These are phyloP conservation scores for Coriolopsis trogii DNA, from an alignment of 1,284 basidiomycete species.

Conservation along the genomic window DNA sequence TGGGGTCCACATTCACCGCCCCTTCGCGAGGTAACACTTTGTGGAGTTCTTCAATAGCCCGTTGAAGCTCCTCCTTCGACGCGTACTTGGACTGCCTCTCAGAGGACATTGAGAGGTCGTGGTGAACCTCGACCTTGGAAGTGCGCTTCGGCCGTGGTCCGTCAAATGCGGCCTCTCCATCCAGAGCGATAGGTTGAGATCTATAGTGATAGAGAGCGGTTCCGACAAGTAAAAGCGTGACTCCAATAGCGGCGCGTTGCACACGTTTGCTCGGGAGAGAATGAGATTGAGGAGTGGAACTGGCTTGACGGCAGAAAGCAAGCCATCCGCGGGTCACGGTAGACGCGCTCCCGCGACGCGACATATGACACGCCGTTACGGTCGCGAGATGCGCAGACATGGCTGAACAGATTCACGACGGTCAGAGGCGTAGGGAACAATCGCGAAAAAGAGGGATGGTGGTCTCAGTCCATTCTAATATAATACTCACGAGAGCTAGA, in stretches of 20 bases:
- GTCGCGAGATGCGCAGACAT: no score
- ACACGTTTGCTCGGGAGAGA: no score
- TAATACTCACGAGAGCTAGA: no score
- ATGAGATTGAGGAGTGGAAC: background rate
- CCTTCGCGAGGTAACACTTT: conserved; percentile 47
- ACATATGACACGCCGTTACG: no score
- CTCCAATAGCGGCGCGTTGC: background rate
- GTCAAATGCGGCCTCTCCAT: conserved; percentile 14
- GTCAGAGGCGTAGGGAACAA: no score
- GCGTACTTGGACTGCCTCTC: conserved; percentile 16
- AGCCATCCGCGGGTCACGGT: no score
- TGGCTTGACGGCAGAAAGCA: no score
- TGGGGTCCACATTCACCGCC: conserved; percentile 52
- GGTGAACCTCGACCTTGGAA: conserved; percentile 11
- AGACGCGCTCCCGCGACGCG: no score
- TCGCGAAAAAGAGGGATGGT: no score
- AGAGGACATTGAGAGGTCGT: conserved; percentile 5
- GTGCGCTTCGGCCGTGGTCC: conserved; percentile 8
- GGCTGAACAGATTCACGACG: no score
- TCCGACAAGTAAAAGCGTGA: background rate
- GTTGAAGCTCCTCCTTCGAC: conserved; percentile 43
- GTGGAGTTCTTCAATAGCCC: conserved; percentile 59
- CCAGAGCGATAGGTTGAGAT: conserved; percentile 9
- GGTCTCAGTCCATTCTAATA: no score
- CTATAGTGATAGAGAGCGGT: background rate